Conservation (phyloP, 805 yeast species). For the Ogataea glucozyma region DNA sequence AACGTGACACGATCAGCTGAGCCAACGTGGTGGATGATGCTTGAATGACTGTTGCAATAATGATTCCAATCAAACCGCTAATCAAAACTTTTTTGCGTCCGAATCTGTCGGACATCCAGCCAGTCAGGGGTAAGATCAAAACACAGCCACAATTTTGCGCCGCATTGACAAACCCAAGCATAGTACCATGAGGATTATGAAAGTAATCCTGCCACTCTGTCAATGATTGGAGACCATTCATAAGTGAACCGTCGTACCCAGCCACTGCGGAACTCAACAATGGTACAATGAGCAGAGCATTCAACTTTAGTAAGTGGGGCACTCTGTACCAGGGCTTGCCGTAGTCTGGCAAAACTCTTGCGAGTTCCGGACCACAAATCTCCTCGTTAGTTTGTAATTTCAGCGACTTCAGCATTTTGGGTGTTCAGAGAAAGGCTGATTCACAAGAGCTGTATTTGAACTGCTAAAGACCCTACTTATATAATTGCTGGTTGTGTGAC, state of each 20-base stretch:
- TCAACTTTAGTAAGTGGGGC: slow-evolving; percentile 41
- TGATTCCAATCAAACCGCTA: slow-evolving; percentile 52
- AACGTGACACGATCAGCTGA: slow-evolving; percentile 45
- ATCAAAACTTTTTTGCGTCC: slow-evolving; percentile 64
- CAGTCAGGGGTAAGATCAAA: slow-evolving; percentile 29
- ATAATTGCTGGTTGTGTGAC: too few species aligned
- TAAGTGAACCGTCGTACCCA: slow-evolving; percentile 45
- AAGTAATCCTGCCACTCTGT: slow-evolving; percentile 38
- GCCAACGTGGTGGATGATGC: slow-evolving; percentile 38
- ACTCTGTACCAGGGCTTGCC: slow-evolving; percentile 38
- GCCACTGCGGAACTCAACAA: slow-evolving; percentile 40
- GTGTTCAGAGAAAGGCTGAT: too few species aligned
- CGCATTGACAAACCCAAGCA: slow-evolving; percentile 39
- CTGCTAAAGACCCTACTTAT: too few species aligned
- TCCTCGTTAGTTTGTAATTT: slow-evolving; percentile 15
- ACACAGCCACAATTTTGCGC: slow-evolving; percentile 41
- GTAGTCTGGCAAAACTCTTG: slow-evolving; percentile 24
- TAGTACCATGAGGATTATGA: slow-evolving; percentile 35
- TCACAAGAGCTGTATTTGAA: neutral
- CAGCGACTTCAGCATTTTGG: neutral
- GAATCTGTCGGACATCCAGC: slow-evolving; percentile 43
- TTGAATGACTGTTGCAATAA: slow-evolving; percentile 58
- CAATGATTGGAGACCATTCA: slow-evolving; percentile 48
- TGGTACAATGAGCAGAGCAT: slow-evolving; percentile 39
- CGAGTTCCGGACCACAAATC: slow-evolving; percentile 23